Evolutionary conservation across 495 filamentous ascomycete species (phyloP), one percentile per base, ranked within the genome.

Genomic region (Evernia prunastri): DNA sequence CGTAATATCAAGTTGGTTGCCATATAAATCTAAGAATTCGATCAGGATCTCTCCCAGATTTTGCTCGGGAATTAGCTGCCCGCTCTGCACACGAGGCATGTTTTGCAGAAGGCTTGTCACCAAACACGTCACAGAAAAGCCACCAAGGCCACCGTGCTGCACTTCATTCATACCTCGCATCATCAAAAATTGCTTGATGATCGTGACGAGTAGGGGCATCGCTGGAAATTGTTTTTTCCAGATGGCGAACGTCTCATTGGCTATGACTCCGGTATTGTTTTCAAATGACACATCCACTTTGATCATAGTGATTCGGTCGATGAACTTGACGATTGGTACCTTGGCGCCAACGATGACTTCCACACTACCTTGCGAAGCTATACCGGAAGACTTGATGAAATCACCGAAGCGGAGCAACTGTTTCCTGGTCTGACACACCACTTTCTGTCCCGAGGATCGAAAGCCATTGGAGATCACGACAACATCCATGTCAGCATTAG

Each of bases 271-370:
- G 45, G 86, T 88, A 33, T 84, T 73, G 69, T 97, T 97, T 75
- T 98, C 95, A 71, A 98, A 96, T 1, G 93, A 97, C 47, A 97
- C 76, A 71, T 98, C 94, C 27, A 97, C 85, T 47, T 84, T 86
- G 51, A 98, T 77, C 11, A 82, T 82, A 4, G 92, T 96, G 54
- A 78, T 59, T 53, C 72, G 76, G 64, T 97, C 92, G 39, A 89
- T 75, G 67, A 87, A 97, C 70, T 98, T 98, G 71, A 97, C 78
- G n/a, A 98, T 84, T 0, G 94, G 94, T 6, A 98, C 94, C 71
- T 88, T 90, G 15, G 95, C 94, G 61, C 79, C 76, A 0, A 79
- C 57, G 56, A 98, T 89, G 27, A 87, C 75, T 66, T 88, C 81
- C 18, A 89, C 74, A 2, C 83, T 78, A 27, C 80, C 73, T 6